Evolutionary conservation across 768 basidiomycete genomes (phyloP), one percentile per base, ranked within the genome.

Genomic region (Holtermannia corniformis): DNA sequence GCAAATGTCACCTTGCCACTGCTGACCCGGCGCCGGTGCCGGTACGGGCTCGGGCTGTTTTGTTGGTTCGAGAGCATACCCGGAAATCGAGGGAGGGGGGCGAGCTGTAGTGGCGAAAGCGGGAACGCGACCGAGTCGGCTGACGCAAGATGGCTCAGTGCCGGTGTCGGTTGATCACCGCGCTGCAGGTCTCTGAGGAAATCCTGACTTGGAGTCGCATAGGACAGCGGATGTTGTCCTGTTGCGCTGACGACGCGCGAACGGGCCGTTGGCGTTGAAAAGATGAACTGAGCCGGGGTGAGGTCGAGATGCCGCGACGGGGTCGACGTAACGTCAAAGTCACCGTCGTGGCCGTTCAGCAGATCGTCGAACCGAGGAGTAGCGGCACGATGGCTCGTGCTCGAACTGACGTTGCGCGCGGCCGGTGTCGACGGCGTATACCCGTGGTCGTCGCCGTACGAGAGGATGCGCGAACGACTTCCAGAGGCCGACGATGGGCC

Each of bases 301-400:
- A 65, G 65, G 46, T 68, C 66, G 42, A 68, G 47, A 51, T 68
- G 66, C 32, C 66, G 49, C 16, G 63, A 65, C 13, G 66, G 66
- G 5, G 66, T 68, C 12, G 63, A 64, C 3, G 61, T 63, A 20
- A 68, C 66, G 44, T 68, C 66, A 44, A 68, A 68, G 1, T 63
- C 60, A 10, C 50, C 46, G 41, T 68, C 32, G 7, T 37, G 32
- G 16, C 10, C 32, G 32, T 37, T 37, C 32, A 37, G 16, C 10
- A 37, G 32, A 37, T 37, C 63, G n/a, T 68, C 66, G 22, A 62
- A 58, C 14, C 62, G 42, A 20, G 66, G 66, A 1, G 66, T 68
- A 11, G 66, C 63, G 44, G 56, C 62, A 22, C 60, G 45, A 47
- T 61, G 24, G 52, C 21, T 21, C 55, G 27, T n/a, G 46, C 44